These are phyloP conservation scores for Phytophthora nicotianae DNA, from an alignment of 352 stramenopile species.

Conservation along the genomic window DNA sequence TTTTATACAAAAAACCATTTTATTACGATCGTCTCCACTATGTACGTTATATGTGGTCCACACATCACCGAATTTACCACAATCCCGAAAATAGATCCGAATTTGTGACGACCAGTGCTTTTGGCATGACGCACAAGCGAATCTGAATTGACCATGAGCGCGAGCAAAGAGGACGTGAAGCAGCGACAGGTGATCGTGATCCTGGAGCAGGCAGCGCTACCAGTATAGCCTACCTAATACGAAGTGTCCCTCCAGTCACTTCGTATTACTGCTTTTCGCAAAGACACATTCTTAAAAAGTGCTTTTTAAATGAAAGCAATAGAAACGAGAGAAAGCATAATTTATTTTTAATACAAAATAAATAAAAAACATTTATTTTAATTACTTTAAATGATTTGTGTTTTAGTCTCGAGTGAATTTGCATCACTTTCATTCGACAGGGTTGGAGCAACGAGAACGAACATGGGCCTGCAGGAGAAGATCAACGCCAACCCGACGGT, in stretches of 20 bases:
- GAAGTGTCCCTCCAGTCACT: too few relatives aligned
- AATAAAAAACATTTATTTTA: too few relatives aligned
- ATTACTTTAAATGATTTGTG: too few relatives aligned
- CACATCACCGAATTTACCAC: not conserved
- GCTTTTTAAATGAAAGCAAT: too few relatives aligned
- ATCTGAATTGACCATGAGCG: slow-evolving; percentile 39
- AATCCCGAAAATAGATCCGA: not conserved
- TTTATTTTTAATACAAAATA: too few relatives aligned
- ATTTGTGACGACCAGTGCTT: slow-evolving; percentile 20
- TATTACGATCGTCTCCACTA: slow-evolving; percentile 28
- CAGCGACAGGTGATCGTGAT: slow-evolving; percentile 96
- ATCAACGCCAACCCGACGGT: slow-evolving; percentile 90
- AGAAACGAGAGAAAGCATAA: too few relatives aligned
- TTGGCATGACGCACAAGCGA: slow-evolving; percentile 6
- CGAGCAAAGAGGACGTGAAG: slow-evolving; percentile 74
- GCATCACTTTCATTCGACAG: too few relatives aligned
- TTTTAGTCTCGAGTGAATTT: too few relatives aligned
- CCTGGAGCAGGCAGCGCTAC: slow-evolving; percentile 97
- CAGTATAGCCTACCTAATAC: too few relatives aligned
- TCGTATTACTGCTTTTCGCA: too few relatives aligned
- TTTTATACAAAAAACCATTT: too few relatives aligned
- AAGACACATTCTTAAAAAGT: too few relatives aligned
- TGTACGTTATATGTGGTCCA: not conserved
- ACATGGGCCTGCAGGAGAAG: slow-evolving; percentile 80
- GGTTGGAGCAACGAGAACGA: not conserved